Evolutionary conservation across 176 grass and related monocot species (phyloP).

Genomic region (Raddia distichophylla): DNA sequence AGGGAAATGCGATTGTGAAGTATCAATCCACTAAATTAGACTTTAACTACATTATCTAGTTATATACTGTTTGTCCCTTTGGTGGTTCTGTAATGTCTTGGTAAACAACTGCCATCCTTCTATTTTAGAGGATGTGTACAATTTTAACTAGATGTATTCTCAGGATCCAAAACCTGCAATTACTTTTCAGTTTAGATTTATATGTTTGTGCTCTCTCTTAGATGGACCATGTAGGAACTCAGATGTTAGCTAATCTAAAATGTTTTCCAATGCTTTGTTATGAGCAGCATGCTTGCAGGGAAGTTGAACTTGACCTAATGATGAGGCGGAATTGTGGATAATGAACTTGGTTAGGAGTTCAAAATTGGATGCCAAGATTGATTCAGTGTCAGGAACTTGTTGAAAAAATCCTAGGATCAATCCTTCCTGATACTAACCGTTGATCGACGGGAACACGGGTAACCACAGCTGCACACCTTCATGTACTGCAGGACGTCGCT

Average conservation of each 20-base stretch:
- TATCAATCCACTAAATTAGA: neutral
- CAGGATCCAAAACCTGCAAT: neutral
- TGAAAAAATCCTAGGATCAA: too few relatives aligned
- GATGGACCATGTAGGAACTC: neutral
- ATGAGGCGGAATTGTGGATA: slow-evolving; percentile 81
- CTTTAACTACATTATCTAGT: neutral
- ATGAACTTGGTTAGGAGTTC: slow-evolving; percentile 87
- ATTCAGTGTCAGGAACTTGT: slow-evolving; percentile 79
- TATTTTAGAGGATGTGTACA: neutral
- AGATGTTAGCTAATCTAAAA: neutral
- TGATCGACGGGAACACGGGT: too few relatives aligned
- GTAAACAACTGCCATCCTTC: neutral
- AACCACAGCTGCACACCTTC: too few relatives aligned
- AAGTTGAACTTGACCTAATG: slow-evolving; percentile 91
- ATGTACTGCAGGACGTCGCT: too few relatives aligned
- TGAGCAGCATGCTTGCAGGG: slow-evolving; percentile 68
- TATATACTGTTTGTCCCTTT: neutral
- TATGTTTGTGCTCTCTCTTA: neutral
- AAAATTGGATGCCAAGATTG: slow-evolving; percentile 91
- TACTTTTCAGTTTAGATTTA: neutral
- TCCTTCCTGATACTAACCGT: too few relatives aligned
- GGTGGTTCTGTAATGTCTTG: neutral
- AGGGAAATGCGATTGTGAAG: neutral
- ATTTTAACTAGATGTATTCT: neutral
- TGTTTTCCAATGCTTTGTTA: slow-evolving; percentile 20